Conservation (phyloP, 2,329 filamentous ascomycete species). For the Ascochyta fabae region DNA sequence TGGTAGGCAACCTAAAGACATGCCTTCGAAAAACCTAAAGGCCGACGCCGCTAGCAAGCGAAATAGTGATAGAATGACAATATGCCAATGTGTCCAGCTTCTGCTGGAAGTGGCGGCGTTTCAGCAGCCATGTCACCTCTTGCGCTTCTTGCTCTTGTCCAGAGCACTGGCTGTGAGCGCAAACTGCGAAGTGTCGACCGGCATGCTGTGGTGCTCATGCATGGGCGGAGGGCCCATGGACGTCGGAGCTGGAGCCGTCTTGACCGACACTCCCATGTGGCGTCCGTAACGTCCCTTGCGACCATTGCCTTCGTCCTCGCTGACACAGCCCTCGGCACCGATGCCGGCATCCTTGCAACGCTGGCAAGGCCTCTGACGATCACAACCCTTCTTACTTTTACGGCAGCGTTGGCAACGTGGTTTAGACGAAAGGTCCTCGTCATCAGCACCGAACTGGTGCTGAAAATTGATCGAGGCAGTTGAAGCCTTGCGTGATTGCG, state of each 20-base stretch:
- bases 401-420: constrained; percentile 97
- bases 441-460: constrained; percentile 68
- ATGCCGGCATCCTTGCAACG: constrained; percentile 96
- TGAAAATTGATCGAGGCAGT: constrained; percentile 72
- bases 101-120: too few species aligned
- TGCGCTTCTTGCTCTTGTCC: constrained; percentile 74
- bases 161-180: constrained; percentile 26
- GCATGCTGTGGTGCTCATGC: constrained; percentile 41
- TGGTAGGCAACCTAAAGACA: neutral
- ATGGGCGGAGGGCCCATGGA: constrained; percentile 47
- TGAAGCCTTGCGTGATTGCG: constrained; percentile 76
- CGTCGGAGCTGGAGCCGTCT: constrained; percentile 54
- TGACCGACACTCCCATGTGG: constrained; percentile 72
- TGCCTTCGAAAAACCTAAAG: neutral
- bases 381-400: constrained; percentile 99
- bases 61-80: neutral
- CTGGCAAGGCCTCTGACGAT: constrained; percentile 92
- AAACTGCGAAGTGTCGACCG: constrained; percentile 24
- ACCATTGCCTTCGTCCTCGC: constrained; percentile 96
- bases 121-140: constrained; percentile 56
- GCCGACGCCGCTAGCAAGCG: neutral
- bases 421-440: constrained; percentile 92
- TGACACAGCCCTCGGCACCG: constrained; percentile 90
- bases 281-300: constrained; percentile 89
- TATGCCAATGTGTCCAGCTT: neutral